Conservation (phyloP, 2,329 filamentous ascomycete genomes). For the Ophiostoma sp. region DNA sequence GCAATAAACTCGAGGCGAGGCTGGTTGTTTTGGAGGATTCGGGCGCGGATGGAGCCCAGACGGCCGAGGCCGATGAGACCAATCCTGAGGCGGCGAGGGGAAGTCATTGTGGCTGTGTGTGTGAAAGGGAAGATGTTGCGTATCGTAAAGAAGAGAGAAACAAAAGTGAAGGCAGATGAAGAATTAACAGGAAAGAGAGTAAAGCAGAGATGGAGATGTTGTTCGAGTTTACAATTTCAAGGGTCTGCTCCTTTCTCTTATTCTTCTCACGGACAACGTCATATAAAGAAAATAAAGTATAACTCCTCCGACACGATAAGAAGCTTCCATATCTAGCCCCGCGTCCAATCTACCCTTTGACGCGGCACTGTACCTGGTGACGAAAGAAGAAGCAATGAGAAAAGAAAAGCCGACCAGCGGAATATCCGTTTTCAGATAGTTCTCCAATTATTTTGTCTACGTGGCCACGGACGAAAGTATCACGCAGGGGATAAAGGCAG, state of each 20-base stretch:
- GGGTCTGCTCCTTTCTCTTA: neutral
- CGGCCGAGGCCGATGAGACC: conserved; percentile 35
- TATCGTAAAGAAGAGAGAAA: neutral
- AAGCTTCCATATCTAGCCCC: neutral
- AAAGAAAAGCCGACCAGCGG: neutral
- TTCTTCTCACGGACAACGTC: neutral
- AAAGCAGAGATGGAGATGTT: neutral
- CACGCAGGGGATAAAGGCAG: neutral
- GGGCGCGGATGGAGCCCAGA: conserved; percentile 37
- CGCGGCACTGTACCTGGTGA: neutral
- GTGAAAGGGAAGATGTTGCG: neutral
- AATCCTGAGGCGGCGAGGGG: conserved; percentile 20
- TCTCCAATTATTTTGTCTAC: neutral
- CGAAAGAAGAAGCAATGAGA: neutral
- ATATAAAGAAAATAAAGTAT: neutral
- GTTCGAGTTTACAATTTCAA: neutral
- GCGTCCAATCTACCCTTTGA: neutral
- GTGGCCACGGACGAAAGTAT: neutral
- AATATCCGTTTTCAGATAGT: neutral
- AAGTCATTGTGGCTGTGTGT: conserved; percentile 15
- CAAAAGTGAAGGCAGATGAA: neutral
- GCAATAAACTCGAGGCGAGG: conserved; percentile 36
- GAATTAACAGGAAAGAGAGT: neutral
- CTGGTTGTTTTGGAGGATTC: conserved; percentile 39
- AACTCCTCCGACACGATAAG: neutral